phyloP scores from a whole-genome alignment of 768 basidiomycete genomes.

The Tulasnella sp. region DNA sequence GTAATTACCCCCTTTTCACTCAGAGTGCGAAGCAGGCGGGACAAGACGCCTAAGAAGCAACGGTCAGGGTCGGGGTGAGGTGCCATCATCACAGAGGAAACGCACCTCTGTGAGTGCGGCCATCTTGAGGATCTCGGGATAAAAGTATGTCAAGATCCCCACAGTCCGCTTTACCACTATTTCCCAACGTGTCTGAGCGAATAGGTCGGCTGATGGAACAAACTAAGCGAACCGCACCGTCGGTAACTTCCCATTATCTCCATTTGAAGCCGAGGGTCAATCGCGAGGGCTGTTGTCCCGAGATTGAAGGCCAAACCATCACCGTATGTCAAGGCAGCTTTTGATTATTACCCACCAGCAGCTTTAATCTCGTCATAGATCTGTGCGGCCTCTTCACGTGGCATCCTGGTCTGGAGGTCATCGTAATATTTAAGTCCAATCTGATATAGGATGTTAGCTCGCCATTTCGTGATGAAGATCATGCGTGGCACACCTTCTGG shows the following conservation, averaged over 20 bases:
- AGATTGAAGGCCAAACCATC: not conserved
- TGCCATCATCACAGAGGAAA: constrained; percentile 6
- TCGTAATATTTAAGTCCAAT: constrained; percentile 65
- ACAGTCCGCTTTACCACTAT: constrained; percentile 71
- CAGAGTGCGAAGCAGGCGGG: constrained; percentile 48
- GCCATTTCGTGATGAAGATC: not conserved
- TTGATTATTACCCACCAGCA: constrained; percentile 43
- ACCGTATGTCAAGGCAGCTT: not conserved
- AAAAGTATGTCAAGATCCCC: constrained; percentile 91
- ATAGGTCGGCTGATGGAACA: not conserved
- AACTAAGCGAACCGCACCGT: constrained; percentile 44
- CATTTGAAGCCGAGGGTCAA: constrained; percentile 65
- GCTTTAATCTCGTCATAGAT: constrained; percentile 67
- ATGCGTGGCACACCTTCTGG: constrained; percentile 37
- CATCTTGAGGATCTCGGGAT: constrained; percentile 64
- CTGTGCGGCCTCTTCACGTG: constrained; percentile 64
- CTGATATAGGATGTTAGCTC: constrained; percentile 15
- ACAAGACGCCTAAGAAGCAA: constrained; percentile 46
- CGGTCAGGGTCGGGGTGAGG: not conserved
- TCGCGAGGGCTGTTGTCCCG: constrained; percentile 45
- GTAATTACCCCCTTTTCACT: constrained; percentile 57
- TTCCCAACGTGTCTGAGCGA: not conserved
- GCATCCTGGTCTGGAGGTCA: constrained; percentile 82
- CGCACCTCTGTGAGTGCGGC: constrained; percentile 63
- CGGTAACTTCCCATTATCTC: constrained; percentile 92